Evolutionary conservation across 1,139 yeast genomes (phyloP), one percentile per base, ranked within the genome.

Genomic region (Kodamaea ohmeri): DNA sequence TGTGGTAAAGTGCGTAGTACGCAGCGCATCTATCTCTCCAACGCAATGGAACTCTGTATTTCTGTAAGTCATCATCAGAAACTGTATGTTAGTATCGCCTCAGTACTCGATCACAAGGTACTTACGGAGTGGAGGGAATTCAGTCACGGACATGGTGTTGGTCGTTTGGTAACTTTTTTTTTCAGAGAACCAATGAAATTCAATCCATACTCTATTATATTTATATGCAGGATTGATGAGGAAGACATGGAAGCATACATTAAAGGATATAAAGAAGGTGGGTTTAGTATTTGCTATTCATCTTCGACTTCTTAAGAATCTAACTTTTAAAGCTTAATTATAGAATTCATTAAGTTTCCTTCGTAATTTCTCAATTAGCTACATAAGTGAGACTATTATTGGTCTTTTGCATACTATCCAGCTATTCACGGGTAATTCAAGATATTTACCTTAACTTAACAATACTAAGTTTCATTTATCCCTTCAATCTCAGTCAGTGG

Each of bases 21-120:
- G 82, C 74, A 4, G 95, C 94, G 62, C 96, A 87, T 63, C 95
- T 78, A 60, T 87, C 96, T 55, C 96, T 75, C 77, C 84, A 87
- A 48, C 78, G 80, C 48, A 87, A 69, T 22, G 95, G 96, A 44
- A 87, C 82, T 61, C 82, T 78, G 63, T 83, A 71, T 55, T 81
- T 74, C 64, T 84, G 89, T 81, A 87, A 82, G 58, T 87, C 95
- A 57, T 85, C 90, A 63, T 83, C 87, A 39, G 89, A 74, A 51
- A 86, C 90, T 80, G 52, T 48, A 44, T 42, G 51, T 49, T 47
- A 49, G 51, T 46, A 40, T 12, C 29, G 17, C 17, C n/a, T 5
- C 6, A n/a, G 6, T 7, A 25, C 6, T 4, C 17, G 8, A 6
- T 14, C 17, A 16, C 14, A 24, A 13, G n/a, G 15, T 47, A 70